phyloP scores from a whole-genome alignment of 169 alveolate genomes.

The Toxoplasma gondii region DNA sequence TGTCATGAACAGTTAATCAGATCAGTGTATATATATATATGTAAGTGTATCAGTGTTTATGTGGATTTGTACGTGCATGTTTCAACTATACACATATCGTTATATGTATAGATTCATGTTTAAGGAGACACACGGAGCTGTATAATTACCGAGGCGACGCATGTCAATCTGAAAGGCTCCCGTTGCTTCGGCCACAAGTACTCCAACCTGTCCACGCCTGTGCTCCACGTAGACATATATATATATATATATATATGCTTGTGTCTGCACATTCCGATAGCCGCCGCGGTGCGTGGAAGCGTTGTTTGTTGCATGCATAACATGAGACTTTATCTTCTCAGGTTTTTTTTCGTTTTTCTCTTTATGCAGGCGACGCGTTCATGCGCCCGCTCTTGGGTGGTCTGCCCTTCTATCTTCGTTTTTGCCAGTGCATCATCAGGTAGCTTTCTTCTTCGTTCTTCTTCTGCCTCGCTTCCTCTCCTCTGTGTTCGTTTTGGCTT shows the following conservation, averaged over 20 bases:
- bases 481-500: no score
- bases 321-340: background rate
- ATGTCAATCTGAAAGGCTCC: no score
- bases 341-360: background rate
- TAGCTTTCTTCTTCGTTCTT: conserved; percentile 23
- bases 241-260: no score
- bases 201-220: no score
- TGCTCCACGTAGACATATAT: no score
- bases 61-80: background rate
- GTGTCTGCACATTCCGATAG: no score
- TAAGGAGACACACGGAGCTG: background rate
- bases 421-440: conserved; percentile 85
- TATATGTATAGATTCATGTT: background rate
- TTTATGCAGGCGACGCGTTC: conserved; percentile 74
- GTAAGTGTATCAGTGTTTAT: background rate
- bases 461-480: background rate
- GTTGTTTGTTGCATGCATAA: background rate
- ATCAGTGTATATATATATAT: no score
- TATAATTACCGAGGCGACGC: background rate
- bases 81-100: no score
- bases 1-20: no score
- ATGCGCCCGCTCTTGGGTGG: conserved; percentile 81
- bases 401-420: conserved; percentile 83
- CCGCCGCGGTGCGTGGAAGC: background rate
- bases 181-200: no score